A percentile compares a stretch with the other conserved stretches of the same genome.
These are phyloP conservation scores for Panicum miliaceum DNA, from an alignment of 176 grass and related monocot genomes.

Conservation along the genomic window DNA sequence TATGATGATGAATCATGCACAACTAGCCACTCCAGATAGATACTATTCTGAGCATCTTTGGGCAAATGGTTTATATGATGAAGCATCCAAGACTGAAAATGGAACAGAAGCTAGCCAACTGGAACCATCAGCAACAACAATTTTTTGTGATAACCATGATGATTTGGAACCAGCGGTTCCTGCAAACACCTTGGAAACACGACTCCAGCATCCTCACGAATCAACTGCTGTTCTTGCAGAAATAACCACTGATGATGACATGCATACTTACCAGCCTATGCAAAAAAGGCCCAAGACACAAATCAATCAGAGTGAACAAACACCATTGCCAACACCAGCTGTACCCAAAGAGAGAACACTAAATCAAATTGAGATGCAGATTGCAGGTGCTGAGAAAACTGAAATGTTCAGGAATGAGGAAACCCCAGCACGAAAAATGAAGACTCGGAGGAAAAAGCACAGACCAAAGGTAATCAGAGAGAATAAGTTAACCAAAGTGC, in stretches of 20 bases:
- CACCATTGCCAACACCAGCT: slow-evolving; percentile 35
- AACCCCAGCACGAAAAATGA: slow-evolving; percentile 29
- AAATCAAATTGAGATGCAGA: slow-evolving; percentile 44
- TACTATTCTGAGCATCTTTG: slow-evolving; percentile 21
- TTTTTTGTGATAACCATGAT: slow-evolving; percentile 6
- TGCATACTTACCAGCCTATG: slow-evolving; percentile 28
- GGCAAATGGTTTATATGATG: background rate
- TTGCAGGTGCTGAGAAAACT: slow-evolving; percentile 19
- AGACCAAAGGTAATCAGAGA: slow-evolving; percentile 74
- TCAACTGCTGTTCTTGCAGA: slow-evolving; percentile 12
- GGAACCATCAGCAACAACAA: background rate
- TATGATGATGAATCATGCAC: slow-evolving; percentile 30
- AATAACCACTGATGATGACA: slow-evolving; percentile 15
- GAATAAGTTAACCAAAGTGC: slow-evolving; percentile 29
- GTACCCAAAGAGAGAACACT: slow-evolving; percentile 37
- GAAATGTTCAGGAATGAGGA: slow-evolving; percentile 32
- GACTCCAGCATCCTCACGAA: slow-evolving; percentile 25
- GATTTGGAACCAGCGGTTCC: slow-evolving; percentile 18
- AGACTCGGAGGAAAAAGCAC: slow-evolving; percentile 55
- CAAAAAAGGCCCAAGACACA: slow-evolving; percentile 33
- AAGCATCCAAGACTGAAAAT: slow-evolving; percentile 21
- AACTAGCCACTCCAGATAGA: slow-evolving; percentile 31
- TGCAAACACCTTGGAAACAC: slow-evolving; percentile 22
- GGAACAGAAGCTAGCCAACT: slow-evolving; percentile 9
- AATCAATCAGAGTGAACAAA: slow-evolving; percentile 36